Base-by-base conservation (phyloP, 2,329 filamentous ascomycete genomes). In the Amauroascus niger region DNA sequence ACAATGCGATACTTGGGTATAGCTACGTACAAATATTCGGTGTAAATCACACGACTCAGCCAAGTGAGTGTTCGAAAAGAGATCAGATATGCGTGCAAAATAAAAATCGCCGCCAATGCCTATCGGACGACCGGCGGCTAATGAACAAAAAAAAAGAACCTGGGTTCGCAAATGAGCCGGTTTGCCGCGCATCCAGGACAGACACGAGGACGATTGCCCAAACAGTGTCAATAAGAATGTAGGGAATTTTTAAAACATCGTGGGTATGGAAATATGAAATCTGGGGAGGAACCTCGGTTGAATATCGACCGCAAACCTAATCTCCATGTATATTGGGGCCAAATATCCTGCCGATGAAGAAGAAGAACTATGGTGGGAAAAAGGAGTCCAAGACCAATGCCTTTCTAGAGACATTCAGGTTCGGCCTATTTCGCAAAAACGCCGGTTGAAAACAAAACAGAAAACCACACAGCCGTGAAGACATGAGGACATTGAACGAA, bases 1-100 rank as follows among this genome's bases (percentile, higher is more conserved):
- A 22, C 49, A 51, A 37, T 18, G 43, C 49, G 13, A 51, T 51
- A 44, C 35, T 50, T 30, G 49, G 49, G 49, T 51, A 51, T 51
- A 51, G 43, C 49, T 51, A 51, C 13, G 37, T 51, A 51, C 49
- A 22, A 43, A 51, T 37, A 43, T 41, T 41, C 13, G 46, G 20
- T 20, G 33, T 33, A 47, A 47, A 47, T 47, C 20, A 47, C 44
- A 47, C 6, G 14, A 35, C 26, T 22, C 9, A 28, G 32, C 26
- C 14, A 48, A 24, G 8, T 24, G 39, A 39, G 16, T 39, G 22
- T 13, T 39, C 11, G 13, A 26, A 7, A 26, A 26, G 20, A 40
- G 20, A 24, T 39, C 22, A 39, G 9, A 49, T 26, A 37, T 49
- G 46, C 11, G 13, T 28, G 46, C 22, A 28, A 49, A 28, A 26